phyloP scores from a whole-genome alignment of 768 basidiomycete genomes.

The Amanita molliuscula region DNA sequence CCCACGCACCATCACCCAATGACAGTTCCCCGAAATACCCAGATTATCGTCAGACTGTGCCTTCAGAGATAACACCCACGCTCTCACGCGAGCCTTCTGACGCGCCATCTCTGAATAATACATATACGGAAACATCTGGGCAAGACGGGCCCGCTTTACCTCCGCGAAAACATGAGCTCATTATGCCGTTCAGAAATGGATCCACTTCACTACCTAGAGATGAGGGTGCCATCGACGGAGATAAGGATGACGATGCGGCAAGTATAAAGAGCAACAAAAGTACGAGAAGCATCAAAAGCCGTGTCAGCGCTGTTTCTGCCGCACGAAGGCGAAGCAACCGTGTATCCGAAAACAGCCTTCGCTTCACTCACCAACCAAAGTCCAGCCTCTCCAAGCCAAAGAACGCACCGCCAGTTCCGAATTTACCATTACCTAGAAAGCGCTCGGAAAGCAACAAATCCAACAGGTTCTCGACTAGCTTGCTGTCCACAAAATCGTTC shows the following conservation, averaged over 20 bases:
- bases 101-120: not conserved
- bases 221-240: constrained; percentile 7
- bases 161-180: not conserved
- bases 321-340: constrained; percentile 56
- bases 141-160: not conserved
- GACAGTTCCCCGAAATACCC: not conserved
- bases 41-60: constrained; percentile 3
- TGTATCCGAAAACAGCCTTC: constrained; percentile 56
- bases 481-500: constrained; percentile 6
- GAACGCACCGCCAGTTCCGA: constrained; percentile 1
- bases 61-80: not conserved
- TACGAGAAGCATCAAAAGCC: constrained; percentile 23
- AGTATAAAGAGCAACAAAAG: constrained; percentile 28
- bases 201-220: not conserved
- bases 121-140: too few species aligned
- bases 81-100: constrained; percentile 1
- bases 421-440: not conserved
- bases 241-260: constrained; percentile 24
- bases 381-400: not conserved
- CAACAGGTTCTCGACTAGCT: not conserved
- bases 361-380: constrained; percentile 31
- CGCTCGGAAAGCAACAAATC: not conserved
- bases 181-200: not conserved
- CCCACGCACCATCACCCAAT: not conserved
- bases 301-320: constrained; percentile 42